Evolutionary conservation across 768 basidiomycete species (phyloP).

Genomic region (Auricularia auricula-judae): DNA sequence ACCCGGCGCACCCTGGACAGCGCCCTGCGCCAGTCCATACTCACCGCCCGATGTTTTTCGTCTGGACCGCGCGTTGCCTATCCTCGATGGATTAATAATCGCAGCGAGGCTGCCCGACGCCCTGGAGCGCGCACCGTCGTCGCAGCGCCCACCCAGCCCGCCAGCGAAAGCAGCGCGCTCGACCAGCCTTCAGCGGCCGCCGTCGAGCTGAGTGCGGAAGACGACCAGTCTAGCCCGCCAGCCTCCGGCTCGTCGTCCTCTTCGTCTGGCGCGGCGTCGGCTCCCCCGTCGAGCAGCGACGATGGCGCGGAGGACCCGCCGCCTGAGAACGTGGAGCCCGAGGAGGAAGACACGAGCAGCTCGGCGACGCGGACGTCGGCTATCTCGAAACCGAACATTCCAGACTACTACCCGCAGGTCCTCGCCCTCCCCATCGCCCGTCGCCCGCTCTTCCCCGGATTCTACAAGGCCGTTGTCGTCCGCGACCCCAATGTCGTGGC

Average conservation of each 20-base stretch:
- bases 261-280: not conserved
- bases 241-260: not conserved
- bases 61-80: not conserved
- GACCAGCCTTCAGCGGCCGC: not conserved
- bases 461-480: conserved; percentile 96
- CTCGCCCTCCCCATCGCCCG: conserved; percentile 92
- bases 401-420: conserved; percentile 86
- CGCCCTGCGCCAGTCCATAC: not conserved
- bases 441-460: conserved; percentile 91
- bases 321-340: not conserved
- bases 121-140: not conserved
- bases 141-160: not conserved
- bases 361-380: conserved; percentile 21
- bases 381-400: conserved; percentile 78
- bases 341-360: not conserved
- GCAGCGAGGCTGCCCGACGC: not conserved
- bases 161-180: not conserved
- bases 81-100: not conserved
- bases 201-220: not conserved
- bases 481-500: conserved; percentile 83
- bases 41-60: not conserved
- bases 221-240: not conserved
- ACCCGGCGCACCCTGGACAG: not conserved
- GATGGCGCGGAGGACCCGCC: not conserved
- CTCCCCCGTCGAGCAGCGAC: not conserved